Evolutionary conservation across 441 rosid genomes (phyloP), one percentile per base, ranked within the genome.

Genomic region (Mallotus repandus): DNA sequence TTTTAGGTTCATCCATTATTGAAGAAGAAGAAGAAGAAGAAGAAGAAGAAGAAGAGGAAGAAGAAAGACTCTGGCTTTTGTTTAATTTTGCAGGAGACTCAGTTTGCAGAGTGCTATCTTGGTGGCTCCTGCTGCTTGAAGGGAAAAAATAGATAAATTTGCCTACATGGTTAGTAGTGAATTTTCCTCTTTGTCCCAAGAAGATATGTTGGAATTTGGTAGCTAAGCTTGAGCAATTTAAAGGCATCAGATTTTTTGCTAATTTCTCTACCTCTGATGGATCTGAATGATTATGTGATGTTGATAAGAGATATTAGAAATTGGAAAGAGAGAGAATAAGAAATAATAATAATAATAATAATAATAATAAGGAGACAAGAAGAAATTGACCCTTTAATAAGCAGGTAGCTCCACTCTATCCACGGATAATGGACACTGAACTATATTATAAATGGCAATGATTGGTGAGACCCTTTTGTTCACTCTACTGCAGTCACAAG

Each of bases 231-330:
- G 84, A 71, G 71, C 78, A 82, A 78, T 77, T 77, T 79, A 85
- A 74, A 84, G 88, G 81, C 92, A 88, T 88, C 46, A 50, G 55
- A 21, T 49, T 52, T n/a, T 13, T 48, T 18, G 70, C n/a, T 55
- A 5, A 16, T 53, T 46, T 4, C 13, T n/a, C 15, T 4, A 0
- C 11, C 13, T 64, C 46, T 35, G 29, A 7, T 58, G 25, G 32
- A 4, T 59, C 11, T 21, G 22, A 15, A 11, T 25, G 76, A n/a
- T 29, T 11, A 7, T 49, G 41, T 29, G 67, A 53, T 0, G 67
- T 68, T 58, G 71, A 62, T 25, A 45, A 18, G 21, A 65, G 58
- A 43, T 9, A 29, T 25, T 7, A 4, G 43, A 53, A 46, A 4
- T 55, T 38, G 5, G 29, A 18, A 13, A 18, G 25, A 57, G 50